Evolutionary conservation across 345 rosid genomes (phyloP), one percentile per base, ranked within the genome.

Genomic region (Euclidium syriacum): DNA sequence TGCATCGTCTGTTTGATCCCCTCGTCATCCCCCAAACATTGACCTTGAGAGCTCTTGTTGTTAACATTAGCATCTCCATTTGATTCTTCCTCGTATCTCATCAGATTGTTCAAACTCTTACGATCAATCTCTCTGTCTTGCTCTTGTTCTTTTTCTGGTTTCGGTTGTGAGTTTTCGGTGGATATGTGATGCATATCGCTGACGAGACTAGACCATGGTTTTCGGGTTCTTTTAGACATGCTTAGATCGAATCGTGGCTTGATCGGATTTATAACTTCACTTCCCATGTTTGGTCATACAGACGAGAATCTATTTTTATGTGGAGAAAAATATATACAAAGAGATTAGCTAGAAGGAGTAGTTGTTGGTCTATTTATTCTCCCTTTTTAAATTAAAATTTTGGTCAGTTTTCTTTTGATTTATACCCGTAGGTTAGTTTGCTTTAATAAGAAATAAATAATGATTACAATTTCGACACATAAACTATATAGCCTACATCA

Each of bases 141-240:
- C 16, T 54, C 69, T 36, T 47, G 38, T 54, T 36, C 51, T 54
- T 40, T 55, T 0, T 44, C 51, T 38, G 20, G 47, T 32, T 39
- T 7, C 2, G 26, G 50, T 10, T 18, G 46, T 32, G 50, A 30
- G 58, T 7, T 54, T 38, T 36, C 34, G 29, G 25, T 55, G n/a
- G 50, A 44, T 46, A 62, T 20, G 8, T 55, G 65, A 48, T 63
- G 70, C 22, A 17, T 47, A 7, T 71, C 65, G 15, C 25, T 62
- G 70, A 56, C 26, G 75, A 63, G 54, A 57, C 65, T 57, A 25
- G 70, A 63, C 62, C 60, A 15, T 41, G 95, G 79, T 76, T 82
- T 87, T 62, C 91, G 81, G 55, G 95, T 87, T 78, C 95, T 81
- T 72, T 58, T 84, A 4, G 91, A 87, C 91, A 81, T 78, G 67